These are phyloP conservation scores for Wickerhamomyces kurtzmanii DNA, from an alignment of 805 yeast species.

Conservation along the genomic window DNA sequence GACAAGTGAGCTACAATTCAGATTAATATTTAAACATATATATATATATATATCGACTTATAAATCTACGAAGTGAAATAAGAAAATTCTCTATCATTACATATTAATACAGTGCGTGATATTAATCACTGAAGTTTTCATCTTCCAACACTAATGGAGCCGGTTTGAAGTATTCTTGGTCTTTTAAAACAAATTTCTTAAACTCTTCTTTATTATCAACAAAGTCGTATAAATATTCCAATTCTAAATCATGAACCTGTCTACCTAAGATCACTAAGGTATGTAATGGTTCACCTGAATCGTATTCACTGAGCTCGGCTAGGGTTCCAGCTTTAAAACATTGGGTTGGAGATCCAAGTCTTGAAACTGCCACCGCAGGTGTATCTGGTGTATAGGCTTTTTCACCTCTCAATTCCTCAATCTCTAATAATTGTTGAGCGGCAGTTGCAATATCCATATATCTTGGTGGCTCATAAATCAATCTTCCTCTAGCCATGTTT, in stretches of 20 bases:
- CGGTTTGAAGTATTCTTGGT: slow-evolving; percentile 69
- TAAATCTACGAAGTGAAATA: too few relatives aligned
- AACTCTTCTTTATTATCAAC: slow-evolving; percentile 49
- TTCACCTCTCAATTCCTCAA: slow-evolving; percentile 71
- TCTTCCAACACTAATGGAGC: slow-evolving; percentile 47
- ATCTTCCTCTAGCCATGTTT: slow-evolving; percentile 86
- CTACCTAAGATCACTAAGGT: slow-evolving; percentile 86
- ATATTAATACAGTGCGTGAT: too few relatives aligned
- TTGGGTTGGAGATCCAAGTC: slow-evolving; percentile 84
- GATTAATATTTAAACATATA: too few relatives aligned
- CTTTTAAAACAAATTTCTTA: slow-evolving; percentile 29
- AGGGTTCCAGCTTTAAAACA: slow-evolving; percentile 78
- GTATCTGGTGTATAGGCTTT: slow-evolving; percentile 77
- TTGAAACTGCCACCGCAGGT: slow-evolving; percentile 88
- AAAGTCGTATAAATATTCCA: slow-evolving; percentile 74
- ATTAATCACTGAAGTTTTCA: too few relatives aligned
- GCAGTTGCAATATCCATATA: slow-evolving; percentile 91
- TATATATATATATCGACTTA: too few relatives aligned
- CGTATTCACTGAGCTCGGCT: slow-evolving; percentile 67
- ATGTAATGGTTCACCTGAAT: slow-evolving; percentile 91
- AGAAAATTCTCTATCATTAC: too few relatives aligned
- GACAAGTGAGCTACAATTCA: too few relatives aligned
- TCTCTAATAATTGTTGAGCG: slow-evolving; percentile 77
- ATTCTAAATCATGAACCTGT: slow-evolving; percentile 88
- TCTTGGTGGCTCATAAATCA: slow-evolving; percentile 93